Evolutionary conservation across 371 early-diverging fungal species (phyloP), one percentile per base, ranked within the genome.

Genomic region (Syncephalastrum contaminatum): DNA sequence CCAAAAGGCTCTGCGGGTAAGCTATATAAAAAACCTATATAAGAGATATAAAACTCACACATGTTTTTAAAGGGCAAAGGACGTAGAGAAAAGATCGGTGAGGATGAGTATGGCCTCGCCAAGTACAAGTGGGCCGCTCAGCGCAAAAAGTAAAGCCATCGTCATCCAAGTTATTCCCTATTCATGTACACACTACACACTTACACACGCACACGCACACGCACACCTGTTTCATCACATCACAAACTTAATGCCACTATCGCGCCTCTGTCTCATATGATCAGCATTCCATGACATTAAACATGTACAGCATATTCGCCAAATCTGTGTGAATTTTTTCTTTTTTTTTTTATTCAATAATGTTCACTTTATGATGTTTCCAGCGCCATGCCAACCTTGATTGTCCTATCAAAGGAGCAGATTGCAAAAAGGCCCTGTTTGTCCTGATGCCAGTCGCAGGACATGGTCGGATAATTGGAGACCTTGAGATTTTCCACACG

Each of bases 91-190:
- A 90, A 91, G 73, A 81, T 94, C 25, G 98, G 96, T 41, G 83
- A 66, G 13, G 96, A 96, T 65, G 68, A 71, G 51, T 64, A 84
- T 58, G 97, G 97, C 4, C 68, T 94, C 20, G 71, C 92, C 16
- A 75, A 89, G 19, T 96, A 94, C 82, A 97, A 95, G 72, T 98
- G 96, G 96, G 87, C 83, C 59, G 82, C 87, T 3, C 88, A 90
- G 36, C 83, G 98, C 53, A 94, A 89, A 67, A 88, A 88, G 70
- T 92, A 83, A 67, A 62, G 13, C 4, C 10, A 53, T 43, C 15
- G 10, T 25, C 48, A 19, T 47, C 48, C 19, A 12, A 0, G 8
- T 47, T 47, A 21, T 47, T 47, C 36, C 39, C 20, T 49, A 39
- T 49, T 27, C 14, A 22, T 12, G 22, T 30, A 30, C 36, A 30